Percentiles rank a stretch among this genome's conserved stretches.
Conservation (phyloP, 352 stramenopile species). For the Globisporangium uncinulatum region DNA sequence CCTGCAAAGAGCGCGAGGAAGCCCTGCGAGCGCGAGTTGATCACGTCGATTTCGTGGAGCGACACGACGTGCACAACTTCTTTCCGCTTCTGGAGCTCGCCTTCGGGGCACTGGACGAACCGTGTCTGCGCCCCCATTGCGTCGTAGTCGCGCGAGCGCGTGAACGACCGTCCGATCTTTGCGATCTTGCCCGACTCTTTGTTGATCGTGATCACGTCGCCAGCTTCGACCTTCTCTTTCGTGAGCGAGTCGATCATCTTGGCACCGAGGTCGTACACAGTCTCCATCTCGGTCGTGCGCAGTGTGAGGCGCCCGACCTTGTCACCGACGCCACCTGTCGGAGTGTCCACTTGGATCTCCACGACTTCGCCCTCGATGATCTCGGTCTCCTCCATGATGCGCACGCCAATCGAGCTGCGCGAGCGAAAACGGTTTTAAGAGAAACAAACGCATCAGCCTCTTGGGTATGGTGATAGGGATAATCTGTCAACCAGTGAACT, state of each 20-base stretch:
- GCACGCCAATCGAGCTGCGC: slow-evolving; percentile 92
- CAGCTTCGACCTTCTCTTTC: slow-evolving; percentile 98
- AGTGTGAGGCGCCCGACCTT: slow-evolving; percentile 94
- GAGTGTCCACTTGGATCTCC: slow-evolving; percentile 97
- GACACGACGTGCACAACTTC: slow-evolving; percentile 97
- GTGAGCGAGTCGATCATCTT: slow-evolving; percentile 99
- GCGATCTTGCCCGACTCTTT: slow-evolving; percentile 98
- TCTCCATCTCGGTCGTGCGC: slow-evolving; percentile 99
- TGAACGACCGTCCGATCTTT: slow-evolving; percentile 97
- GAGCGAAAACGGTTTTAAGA: slow-evolving; percentile 1
- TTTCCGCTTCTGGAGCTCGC: slow-evolving; percentile 98
- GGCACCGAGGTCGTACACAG: slow-evolving; percentile 97
- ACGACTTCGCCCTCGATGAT: slow-evolving; percentile 99
- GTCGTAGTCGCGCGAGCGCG: slow-evolving; percentile 97
- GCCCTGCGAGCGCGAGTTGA: slow-evolving; percentile 98
- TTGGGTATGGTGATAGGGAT: not conserved
- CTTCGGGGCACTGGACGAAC: slow-evolving; percentile 90
- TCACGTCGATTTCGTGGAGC: slow-evolving; percentile 99
- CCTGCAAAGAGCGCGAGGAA: slow-evolving; percentile 99
- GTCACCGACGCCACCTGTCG: slow-evolving; percentile 66
- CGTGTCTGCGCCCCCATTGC: slow-evolving; percentile 93
- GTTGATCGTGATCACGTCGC: slow-evolving; percentile 99
- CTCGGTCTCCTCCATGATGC: slow-evolving; percentile 99
- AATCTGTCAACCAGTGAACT: not conserved
- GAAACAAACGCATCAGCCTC: not conserved